Conservation (phyloP, 83 land plant species). For the Larix sibirica region DNA sequence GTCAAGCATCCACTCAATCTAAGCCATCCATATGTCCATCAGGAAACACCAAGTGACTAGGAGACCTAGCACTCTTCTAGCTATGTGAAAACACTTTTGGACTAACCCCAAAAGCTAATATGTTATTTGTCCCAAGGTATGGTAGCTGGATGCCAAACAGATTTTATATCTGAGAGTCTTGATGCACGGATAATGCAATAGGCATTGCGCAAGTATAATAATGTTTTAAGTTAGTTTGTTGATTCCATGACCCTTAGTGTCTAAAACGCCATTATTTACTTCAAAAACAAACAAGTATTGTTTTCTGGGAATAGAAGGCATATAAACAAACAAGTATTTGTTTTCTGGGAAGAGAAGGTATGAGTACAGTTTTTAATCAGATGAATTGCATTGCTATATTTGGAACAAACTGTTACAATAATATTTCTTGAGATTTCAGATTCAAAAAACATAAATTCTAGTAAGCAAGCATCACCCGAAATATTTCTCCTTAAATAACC, state of each 20-base stretch:
- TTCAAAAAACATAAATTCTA: background rate
- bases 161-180: no score
- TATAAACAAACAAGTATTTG: background rate
- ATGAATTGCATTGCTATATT: background rate
- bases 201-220: no score
- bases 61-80: no score
- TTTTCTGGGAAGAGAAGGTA: background rate
- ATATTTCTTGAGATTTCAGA: background rate
- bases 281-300: background rate
- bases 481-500: background rate
- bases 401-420: background rate
- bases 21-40: no score
- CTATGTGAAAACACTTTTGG: no score
- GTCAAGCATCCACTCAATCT: no score
- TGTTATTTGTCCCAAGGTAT: no score
- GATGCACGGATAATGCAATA: no score
- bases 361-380: background rate
- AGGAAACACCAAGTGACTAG: no score
- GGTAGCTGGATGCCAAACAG: no score
- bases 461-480: background rate
- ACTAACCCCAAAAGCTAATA: no score
- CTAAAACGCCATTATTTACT: background rate
- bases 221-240: no score
- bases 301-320: background rate
- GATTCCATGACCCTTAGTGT: background rate